These are phyloP conservation scores for Xylariales sp. DNA, from an alignment of 2,329 filamentous ascomycete genomes.

Conservation along the genomic window DNA sequence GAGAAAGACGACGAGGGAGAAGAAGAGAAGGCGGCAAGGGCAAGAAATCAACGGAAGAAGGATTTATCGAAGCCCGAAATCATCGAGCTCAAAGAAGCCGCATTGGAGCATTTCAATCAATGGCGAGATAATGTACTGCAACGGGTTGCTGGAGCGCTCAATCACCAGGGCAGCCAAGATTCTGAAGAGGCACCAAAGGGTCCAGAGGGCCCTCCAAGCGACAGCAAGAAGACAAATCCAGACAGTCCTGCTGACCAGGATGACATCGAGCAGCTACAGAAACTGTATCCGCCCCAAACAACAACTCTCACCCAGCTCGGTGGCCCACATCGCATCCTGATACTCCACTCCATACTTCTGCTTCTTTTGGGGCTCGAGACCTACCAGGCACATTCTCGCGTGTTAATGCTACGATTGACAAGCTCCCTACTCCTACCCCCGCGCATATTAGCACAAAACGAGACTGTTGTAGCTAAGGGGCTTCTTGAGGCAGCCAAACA, in stretches of 20 bases:
- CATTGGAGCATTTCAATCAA: slow-evolving; percentile 21
- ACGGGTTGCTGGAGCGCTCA: slow-evolving; percentile 23
- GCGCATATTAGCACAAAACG: slow-evolving; percentile 62
- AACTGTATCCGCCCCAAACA: slow-evolving; percentile 56
- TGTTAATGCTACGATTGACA: slow-evolving; percentile 65
- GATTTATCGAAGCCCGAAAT: slow-evolving; percentile 17
- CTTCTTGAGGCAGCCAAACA: slow-evolving; percentile 70
- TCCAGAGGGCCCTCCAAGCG: not conserved
- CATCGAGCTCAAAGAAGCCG: slow-evolving; percentile 18
- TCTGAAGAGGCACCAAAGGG: slow-evolving; percentile 6
- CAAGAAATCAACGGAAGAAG: slow-evolving; percentile 14
- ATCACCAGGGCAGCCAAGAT: slow-evolving; percentile 16
- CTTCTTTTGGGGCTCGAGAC: slow-evolving; percentile 71
- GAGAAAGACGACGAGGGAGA: not conserved
- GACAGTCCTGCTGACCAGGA: slow-evolving; percentile 11
- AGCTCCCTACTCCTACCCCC: slow-evolving; percentile 68
- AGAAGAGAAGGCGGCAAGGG: slow-evolving; percentile 11
- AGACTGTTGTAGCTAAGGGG: slow-evolving; percentile 70
- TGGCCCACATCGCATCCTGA: slow-evolving; percentile 55
- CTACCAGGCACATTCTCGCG: slow-evolving; percentile 70
- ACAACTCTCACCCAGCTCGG: slow-evolving; percentile 58
- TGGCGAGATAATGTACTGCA: slow-evolving; percentile 24
- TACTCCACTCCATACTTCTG: slow-evolving; percentile 70
- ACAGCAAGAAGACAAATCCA: slow-evolving; percentile 2
- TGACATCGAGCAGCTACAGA: slow-evolving; percentile 40